Evolutionary conservation across 306 rosid species (phyloP), one percentile per base, ranked within the genome.

Genomic region (Trifolium subterraneum): DNA sequence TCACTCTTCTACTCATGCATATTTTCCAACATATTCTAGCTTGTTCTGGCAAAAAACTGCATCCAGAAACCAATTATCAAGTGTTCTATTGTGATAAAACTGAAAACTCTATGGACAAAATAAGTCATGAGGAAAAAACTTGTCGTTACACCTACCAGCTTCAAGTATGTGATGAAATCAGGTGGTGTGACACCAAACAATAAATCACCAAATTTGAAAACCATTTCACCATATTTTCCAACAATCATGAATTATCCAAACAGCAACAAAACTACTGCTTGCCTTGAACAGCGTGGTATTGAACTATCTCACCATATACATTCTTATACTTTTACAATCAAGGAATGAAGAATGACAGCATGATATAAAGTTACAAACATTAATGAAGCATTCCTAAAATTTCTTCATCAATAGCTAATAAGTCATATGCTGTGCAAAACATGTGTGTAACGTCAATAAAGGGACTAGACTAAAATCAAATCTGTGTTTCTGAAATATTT

Each of bases 331-430:
- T 31, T 12, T 11, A 58, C 19, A 10, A 44, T 22, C 67, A 35
- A 23, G 6, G 12, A 60, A 81, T 3, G 68, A 79, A 71, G 80
- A 75, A 76, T 79, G 76, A 65, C 20, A 38, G 70, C 38, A 65
- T 68, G 72, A 72, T 50, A 71, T 51, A 76, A 33, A 55, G 44
- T 33, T 19, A 65, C 70, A 22, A 42, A 42, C 27, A 70, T n/a
- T 18, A 56, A 73, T 68, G 56, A 72, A 42, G 71, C 81, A 50
- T 45, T 77, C 68, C 44, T 4, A 31, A 71, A 68, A 71, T 7
- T 64, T 65, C 69, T 71, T 25, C 66, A 41, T 41, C 82, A 76
- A 35, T 16, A 42, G 16, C 44, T 74, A 59, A 19, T 13, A 25
- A 25, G 25, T 22, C 65, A 60, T 42, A 39, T 73, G 59, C 79